Evolutionary conservation across 768 basidiomycete species (phyloP).

Genomic region (Hortiboletus flavorubellus): DNA sequence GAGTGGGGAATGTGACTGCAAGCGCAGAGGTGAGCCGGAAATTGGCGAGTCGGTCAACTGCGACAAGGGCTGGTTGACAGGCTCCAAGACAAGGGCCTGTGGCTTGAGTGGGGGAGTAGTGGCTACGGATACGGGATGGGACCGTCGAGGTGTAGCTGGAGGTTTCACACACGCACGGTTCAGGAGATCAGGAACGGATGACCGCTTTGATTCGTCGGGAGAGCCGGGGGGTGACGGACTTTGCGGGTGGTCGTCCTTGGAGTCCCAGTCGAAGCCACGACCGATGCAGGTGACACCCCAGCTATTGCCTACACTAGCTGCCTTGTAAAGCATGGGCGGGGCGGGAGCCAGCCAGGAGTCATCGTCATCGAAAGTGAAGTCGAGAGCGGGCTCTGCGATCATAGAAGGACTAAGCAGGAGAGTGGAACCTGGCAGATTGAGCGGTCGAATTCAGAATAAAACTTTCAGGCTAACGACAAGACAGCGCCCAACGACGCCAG

Average conservation of each 20-base stretch:
- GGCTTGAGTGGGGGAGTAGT: constrained; percentile 27
- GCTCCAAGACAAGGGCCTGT: constrained; percentile 21
- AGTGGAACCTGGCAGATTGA: not conserved
- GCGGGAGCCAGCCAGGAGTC: constrained; percentile 57
- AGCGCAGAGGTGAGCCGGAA: constrained; percentile 30
- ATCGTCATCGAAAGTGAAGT: constrained; percentile 65
- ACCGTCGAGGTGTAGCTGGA: constrained; percentile 7
- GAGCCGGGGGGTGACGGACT: constrained; percentile 5
- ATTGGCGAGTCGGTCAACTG: constrained; percentile 31
- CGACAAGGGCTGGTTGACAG: constrained; percentile 26
- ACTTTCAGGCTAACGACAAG: not conserved
- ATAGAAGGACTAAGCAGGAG: constrained; percentile 32
- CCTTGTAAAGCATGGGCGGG: constrained; percentile 50
- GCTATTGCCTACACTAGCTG: constrained; percentile 69
- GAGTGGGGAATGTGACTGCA: constrained; percentile 33
- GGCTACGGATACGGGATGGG: constrained; percentile 13
- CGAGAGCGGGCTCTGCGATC: constrained; percentile 58
- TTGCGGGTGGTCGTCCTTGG: constrained; percentile 34
- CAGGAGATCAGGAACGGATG: constrained; percentile 15
- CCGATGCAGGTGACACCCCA: constrained; percentile 87
- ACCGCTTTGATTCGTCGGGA: constrained; percentile 6
- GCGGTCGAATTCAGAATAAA: not conserved
- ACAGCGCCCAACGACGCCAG: too few relatives aligned
- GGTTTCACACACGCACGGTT: constrained; percentile 5
- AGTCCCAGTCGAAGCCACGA: constrained; percentile 75